Conservation (phyloP, 2,329 filamentous ascomycete species). For the Colletotrichum higginsianum region DNA sequence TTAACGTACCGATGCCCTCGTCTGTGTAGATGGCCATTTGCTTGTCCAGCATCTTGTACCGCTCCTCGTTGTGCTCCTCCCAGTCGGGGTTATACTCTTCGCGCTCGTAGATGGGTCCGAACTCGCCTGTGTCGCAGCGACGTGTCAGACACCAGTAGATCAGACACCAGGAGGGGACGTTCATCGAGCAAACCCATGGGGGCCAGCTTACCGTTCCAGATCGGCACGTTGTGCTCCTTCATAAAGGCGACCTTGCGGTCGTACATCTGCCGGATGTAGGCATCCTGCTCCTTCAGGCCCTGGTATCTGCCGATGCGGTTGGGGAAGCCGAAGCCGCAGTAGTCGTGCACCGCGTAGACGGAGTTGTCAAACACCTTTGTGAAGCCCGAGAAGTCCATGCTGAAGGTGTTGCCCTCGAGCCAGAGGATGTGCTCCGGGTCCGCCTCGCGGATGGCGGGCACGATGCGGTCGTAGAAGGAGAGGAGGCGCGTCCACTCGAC, state of each 20-base stretch:
- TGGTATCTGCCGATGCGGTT: slow-evolving; percentile 45
- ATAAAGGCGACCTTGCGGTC: slow-evolving; percentile 58
- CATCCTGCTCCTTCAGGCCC: slow-evolving; percentile 57
- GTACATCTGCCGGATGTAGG: slow-evolving; percentile 52
- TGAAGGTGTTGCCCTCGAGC: slow-evolving; percentile 60
- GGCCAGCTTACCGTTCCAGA: slow-evolving; percentile 62
- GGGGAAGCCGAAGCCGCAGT: slow-evolving; percentile 61
- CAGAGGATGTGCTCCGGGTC: slow-evolving; percentile 62
- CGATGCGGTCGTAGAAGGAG: slow-evolving; percentile 55
- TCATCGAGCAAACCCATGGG: slow-evolving; percentile 42
- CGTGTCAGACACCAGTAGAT: not conserved
- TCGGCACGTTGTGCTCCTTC: slow-evolving; percentile 53
- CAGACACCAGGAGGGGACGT: not conserved
- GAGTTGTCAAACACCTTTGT: slow-evolving; percentile 51
- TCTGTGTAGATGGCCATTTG: slow-evolving; percentile 64
- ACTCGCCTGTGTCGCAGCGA: slow-evolving; percentile 45
- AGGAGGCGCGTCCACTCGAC: slow-evolving; percentile 51
- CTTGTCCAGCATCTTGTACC: slow-evolving; percentile 62
- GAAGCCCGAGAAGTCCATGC: slow-evolving; percentile 57
- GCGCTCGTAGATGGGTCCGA: slow-evolving; percentile 56
- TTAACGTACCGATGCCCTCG: slow-evolving; percentile 35
- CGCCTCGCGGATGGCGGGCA: slow-evolving; percentile 52
- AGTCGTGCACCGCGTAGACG: slow-evolving; percentile 66
- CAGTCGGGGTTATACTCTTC: slow-evolving; percentile 49
- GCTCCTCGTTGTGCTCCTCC: slow-evolving; percentile 57